Base-by-base conservation (phyloP, 768 basidiomycete species). In the Mrakia blollopis region DNA sequence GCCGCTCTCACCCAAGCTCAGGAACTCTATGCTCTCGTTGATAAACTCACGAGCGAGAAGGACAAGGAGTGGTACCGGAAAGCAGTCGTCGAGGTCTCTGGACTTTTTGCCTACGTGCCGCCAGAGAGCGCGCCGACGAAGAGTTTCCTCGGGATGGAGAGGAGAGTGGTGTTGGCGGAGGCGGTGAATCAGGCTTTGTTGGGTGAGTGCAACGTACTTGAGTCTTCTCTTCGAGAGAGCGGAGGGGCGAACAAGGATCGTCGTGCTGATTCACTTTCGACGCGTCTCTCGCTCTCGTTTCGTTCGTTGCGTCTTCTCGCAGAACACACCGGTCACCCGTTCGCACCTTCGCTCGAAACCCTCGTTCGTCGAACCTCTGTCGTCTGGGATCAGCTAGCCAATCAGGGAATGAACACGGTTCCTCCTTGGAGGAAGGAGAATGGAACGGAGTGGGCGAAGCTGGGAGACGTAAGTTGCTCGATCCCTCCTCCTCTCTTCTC, bases 161-260 rank as follows among this genome's bases (percentile, higher is more conserved):
- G 94, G 81, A 88, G 94, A 77, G 90, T 92, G 79, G 88, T 88
- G 8, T 88, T 97, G 30, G 94, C 94, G 8, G 91, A 93, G 76
- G 92, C 94, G 84, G 89, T 98, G 60, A 91, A 95, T 79, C 87
- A 88, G 62, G 94, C 94, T 23, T 91, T 97, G 67, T 83, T 97
- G 18, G 85, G 94, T 94, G 80, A 82, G 92, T 86, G 2, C 3
- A 23, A n/a, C 10, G 3, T 44, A 39, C 23, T 21, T 21, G n/a
- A 57, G 28, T 9, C n/a, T 6, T 25, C n/a, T 37, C 25, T 41
- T 28, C 25, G 28, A n/a, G n/a, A n/a, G n/a, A n/a, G 32, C 14
- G 28, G 21, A 16, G 28, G 57, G 57, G 13, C n/a, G 37, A 30
- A 5, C 14, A 44, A 7, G 25, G 35, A 35, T 3, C 41, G 23